phyloP scores from a whole-genome alignment of 768 basidiomycete species.

The Calocybe gangraenosa region DNA sequence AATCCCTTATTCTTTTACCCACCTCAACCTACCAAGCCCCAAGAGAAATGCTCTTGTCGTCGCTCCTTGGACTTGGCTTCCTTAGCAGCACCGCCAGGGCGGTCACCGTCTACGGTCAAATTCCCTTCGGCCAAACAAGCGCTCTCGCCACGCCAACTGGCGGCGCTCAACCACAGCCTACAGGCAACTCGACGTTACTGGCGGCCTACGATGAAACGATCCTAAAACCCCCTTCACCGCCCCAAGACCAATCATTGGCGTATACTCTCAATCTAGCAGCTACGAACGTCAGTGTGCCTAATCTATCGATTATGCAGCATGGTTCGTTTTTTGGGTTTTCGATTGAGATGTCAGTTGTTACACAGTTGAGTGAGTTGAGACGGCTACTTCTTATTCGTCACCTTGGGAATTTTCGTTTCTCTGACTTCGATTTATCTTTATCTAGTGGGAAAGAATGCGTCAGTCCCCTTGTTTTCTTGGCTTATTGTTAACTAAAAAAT shows the following conservation, averaged over 20 bases:
- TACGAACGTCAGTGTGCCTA: conserved; percentile 25
- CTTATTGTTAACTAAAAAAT: conserved; percentile 1
- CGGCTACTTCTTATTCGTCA: too few relatives aligned
- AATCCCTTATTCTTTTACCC: neutral
- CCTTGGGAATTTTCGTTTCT: conserved; percentile 27
- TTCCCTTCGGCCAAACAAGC: conserved; percentile 24
- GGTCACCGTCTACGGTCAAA: conserved; percentile 30
- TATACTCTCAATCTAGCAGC: conserved; percentile 41
- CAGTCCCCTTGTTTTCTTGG: conserved; percentile 11
- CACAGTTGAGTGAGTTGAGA: conserved; percentile 60
- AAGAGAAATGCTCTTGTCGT: conserved; percentile 11
- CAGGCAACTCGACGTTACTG: conserved; percentile 27
- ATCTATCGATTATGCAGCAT: conserved; percentile 32
- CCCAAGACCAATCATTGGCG: conserved; percentile 34
- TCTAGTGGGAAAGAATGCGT: conserved; percentile 51
- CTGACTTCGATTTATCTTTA: neutral
- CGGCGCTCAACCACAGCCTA: conserved; percentile 19
- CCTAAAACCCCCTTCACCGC: conserved; percentile 45
- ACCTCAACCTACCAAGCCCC: neutral
- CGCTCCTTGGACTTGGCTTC: conserved; percentile 11
- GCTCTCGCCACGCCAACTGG: conserved; percentile 1
- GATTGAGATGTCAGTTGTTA: conserved; percentile 68
- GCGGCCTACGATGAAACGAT: conserved; percentile 50
- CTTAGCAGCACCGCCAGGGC: conserved; percentile 11
- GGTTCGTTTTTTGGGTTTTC: conserved; percentile 70